Evolutionary conservation across 768 basidiomycete genomes (phyloP).

Genomic region (Leucogyrophana mollusca): DNA sequence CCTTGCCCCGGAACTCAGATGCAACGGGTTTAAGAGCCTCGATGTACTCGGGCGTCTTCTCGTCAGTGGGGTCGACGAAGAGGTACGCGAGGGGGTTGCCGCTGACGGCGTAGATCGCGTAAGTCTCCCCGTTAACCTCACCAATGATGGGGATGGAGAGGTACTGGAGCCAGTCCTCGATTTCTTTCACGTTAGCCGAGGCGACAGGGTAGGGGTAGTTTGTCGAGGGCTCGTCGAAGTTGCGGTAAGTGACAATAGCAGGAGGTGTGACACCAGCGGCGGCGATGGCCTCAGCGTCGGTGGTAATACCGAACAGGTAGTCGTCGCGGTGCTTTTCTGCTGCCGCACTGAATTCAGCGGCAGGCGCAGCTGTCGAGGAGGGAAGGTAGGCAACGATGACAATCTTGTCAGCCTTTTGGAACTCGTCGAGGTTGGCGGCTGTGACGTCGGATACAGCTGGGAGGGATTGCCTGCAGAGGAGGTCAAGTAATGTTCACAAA

Average conservation of each 20-base stretch:
- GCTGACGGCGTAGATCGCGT: constrained; percentile 77
- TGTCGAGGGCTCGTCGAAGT: constrained; percentile 80
- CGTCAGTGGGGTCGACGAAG: constrained; percentile 81
- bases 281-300: constrained; percentile 65
- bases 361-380: constrained; percentile 68
- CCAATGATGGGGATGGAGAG: constrained; percentile 87
- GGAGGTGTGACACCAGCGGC: constrained; percentile 78
- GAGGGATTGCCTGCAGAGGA: constrained; percentile 71
- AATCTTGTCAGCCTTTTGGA: constrained; percentile 86
- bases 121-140: constrained; percentile 94
- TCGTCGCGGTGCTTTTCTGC: constrained; percentile 91
- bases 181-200: constrained; percentile 54
- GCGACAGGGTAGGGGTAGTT: constrained; percentile 63
- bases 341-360: constrained; percentile 69
- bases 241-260: constrained; percentile 87
- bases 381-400: constrained; percentile 85
- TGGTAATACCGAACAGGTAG: constrained; percentile 87
- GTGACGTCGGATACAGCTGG: constrained; percentile 90
- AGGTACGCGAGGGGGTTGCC: constrained; percentile 90
- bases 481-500: constrained; percentile 5
- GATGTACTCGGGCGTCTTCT: constrained; percentile 62
- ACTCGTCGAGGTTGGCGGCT: constrained; percentile 72
- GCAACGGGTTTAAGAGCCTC: constrained; percentile 75
- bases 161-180: constrained; percentile 77
- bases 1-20: constrained; percentile 72